Evolutionary conservation across 2,329 filamentous ascomycete genomes (phyloP).

Genomic region (Pestalotiopsis sp.): DNA sequence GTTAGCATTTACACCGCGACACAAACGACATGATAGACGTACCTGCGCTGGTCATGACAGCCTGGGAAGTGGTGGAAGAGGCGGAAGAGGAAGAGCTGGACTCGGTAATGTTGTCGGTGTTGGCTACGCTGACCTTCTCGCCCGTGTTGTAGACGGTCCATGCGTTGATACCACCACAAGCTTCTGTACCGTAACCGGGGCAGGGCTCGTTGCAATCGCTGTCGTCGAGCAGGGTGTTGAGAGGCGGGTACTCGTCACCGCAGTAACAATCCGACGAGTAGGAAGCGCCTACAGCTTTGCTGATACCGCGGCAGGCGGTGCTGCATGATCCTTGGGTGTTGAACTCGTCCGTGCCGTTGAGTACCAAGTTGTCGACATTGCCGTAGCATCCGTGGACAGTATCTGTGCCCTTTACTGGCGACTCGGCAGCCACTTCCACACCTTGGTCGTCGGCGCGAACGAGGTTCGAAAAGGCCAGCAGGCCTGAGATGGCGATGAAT

Average conservation of each 20-base stretch:
- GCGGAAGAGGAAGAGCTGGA: constrained; percentile 32
- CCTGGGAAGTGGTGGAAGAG: constrained; percentile 23
- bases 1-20: not conserved
- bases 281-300: constrained; percentile 63
- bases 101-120: constrained; percentile 26
- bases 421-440: constrained; percentile 37
- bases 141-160: constrained; percentile 57
- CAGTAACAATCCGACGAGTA: constrained; percentile 71
- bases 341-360: constrained; percentile 27
- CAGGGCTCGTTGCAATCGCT: constrained; percentile 67
- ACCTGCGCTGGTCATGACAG: constrained; percentile 17
- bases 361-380: constrained; percentile 41
- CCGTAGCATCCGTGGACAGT: constrained; percentile 56
- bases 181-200: constrained; percentile 61
- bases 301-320: constrained; percentile 41
- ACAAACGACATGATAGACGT: not conserved
- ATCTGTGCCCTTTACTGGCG: constrained; percentile 37
- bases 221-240: constrained; percentile 55
- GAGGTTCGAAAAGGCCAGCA: constrained; percentile 28
- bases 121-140: constrained; percentile 40
- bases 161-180: constrained; percentile 57
- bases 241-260: constrained; percentile 68
- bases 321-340: constrained; percentile 48
- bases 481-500: constrained; percentile 26
- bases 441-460: constrained; percentile 17